Evolutionary conservation across 2,329 filamentous ascomycete species (phyloP).

Genomic region (Colletotrichum chrysophilum): DNA sequence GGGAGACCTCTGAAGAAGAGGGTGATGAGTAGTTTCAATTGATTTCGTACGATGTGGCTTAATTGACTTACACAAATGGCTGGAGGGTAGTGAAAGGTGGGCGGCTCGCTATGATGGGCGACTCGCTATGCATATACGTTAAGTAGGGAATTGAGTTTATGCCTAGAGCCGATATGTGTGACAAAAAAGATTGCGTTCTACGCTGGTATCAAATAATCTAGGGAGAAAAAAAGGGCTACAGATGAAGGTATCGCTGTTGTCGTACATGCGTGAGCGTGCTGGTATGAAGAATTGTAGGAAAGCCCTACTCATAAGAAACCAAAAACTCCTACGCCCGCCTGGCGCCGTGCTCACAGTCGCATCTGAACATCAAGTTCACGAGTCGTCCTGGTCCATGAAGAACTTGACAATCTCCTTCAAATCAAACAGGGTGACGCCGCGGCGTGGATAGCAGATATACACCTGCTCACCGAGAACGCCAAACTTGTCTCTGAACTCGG

Average conservation of each 20-base stretch:
- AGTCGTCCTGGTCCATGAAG: slow-evolving; percentile 71
- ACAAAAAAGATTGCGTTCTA: not conserved
- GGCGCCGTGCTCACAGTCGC: not conserved
- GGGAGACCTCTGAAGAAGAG: too few relatives aligned
- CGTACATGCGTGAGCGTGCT: not conserved
- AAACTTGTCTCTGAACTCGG: slow-evolving; percentile 89
- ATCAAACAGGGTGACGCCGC: slow-evolving; percentile 82
- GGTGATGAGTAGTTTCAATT: too few relatives aligned
- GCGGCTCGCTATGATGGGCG: too few relatives aligned
- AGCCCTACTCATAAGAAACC: not conserved
- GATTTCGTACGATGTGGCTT: too few relatives aligned
- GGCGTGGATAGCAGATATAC: slow-evolving; percentile 88
- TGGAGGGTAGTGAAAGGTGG: too few relatives aligned
- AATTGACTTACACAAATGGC: too few relatives aligned
- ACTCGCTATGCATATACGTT: too few relatives aligned
- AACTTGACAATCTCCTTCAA: slow-evolving; percentile 88
- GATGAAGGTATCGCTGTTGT: not conserved
- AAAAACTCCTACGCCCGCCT: not conserved
- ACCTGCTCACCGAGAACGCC: slow-evolving; percentile 83
- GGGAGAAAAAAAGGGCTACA: not conserved
- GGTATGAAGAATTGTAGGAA: not conserved
- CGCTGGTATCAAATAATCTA: slow-evolving; percentile 10
- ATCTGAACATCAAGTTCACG: not conserved
- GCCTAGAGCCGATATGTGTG: not conserved
- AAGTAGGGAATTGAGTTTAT: not conserved